Evolutionary conservation across 2,329 filamentous ascomycete genomes (phyloP).

Genomic region (Cladophialophora immunda): DNA sequence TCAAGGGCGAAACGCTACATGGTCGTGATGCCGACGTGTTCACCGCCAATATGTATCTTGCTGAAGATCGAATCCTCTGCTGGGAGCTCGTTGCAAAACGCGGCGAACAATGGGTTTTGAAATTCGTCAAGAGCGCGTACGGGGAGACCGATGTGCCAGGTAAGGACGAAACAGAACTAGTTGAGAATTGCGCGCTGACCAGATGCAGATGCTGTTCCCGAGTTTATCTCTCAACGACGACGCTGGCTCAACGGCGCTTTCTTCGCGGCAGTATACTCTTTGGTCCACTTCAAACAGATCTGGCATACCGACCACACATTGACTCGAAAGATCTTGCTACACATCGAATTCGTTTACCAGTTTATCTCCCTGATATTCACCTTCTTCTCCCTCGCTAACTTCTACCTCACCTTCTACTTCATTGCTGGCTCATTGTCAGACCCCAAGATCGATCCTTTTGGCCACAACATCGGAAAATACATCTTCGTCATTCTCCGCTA

Average conservation of each 20-base stretch:
- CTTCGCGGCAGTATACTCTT: slow-evolving; percentile 96
- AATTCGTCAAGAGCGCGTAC: slow-evolving; percentile 95
- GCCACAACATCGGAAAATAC: slow-evolving; percentile 80
- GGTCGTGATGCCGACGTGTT: slow-evolving; percentile 97
- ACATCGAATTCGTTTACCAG: slow-evolving; percentile 96
- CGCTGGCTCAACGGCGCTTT: slow-evolving; percentile 99
- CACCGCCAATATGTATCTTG: slow-evolving; percentile 98
- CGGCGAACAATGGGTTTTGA: slow-evolving; percentile 94
- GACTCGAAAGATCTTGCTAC: slow-evolving; percentile 85
- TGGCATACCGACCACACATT: slow-evolving; percentile 93
- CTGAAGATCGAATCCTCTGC: slow-evolving; percentile 97
- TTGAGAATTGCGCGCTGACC: slow-evolving; percentile 10
- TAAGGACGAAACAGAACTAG: slow-evolving; percentile 58
- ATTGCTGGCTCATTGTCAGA: slow-evolving; percentile 90
- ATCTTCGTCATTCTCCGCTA: slow-evolving; percentile 91
- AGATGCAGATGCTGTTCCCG: slow-evolving; percentile 80
- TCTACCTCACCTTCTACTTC: slow-evolving; percentile 99
- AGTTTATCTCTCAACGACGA: slow-evolving; percentile 95
- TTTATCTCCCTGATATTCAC: slow-evolving; percentile 93
- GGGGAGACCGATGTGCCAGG: slow-evolving; percentile 98
- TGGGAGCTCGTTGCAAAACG: slow-evolving; percentile 97
- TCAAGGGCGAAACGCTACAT: slow-evolving; percentile 97
- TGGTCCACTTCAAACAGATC: slow-evolving; percentile 93
- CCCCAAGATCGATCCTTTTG: slow-evolving; percentile 83
- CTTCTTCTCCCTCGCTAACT: slow-evolving; percentile 97